phyloP scores from a whole-genome alignment of 768 basidiomycete species.

The Suillus spraguei region DNA sequence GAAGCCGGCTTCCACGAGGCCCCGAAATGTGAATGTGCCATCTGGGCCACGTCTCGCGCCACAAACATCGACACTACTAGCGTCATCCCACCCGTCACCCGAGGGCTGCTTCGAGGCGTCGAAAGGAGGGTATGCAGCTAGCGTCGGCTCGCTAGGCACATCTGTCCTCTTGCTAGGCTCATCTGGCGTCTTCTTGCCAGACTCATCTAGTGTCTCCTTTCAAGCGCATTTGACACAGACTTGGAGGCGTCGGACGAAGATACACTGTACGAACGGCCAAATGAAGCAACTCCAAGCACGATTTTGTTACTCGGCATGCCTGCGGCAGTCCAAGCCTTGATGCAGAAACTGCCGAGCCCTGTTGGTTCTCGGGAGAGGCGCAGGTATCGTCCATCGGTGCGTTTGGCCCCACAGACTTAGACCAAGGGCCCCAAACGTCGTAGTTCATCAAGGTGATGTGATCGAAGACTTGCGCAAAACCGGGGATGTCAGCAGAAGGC shows the following conservation, averaged over 20 bases:
- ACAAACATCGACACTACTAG: slow-evolving; percentile 52
- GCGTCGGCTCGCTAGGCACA: too few species aligned
- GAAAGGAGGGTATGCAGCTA: slow-evolving; percentile 55
- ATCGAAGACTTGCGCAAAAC: slow-evolving; percentile 70
- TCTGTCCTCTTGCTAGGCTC: too few species aligned
- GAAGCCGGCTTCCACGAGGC: slow-evolving; percentile 58
- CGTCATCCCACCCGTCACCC: slow-evolving; percentile 63
- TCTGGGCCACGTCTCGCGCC: slow-evolving; percentile 48
- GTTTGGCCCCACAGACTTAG: slow-evolving; percentile 68
- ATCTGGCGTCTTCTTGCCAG: too few species aligned
- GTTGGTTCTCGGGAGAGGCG: slow-evolving; percentile 54
- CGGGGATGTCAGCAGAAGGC: slow-evolving; percentile 71
- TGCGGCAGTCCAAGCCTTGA: slow-evolving; percentile 72
- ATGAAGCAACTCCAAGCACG: slow-evolving; percentile 79
- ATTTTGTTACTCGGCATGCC: too few species aligned
- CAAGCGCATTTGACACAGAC: too few species aligned
- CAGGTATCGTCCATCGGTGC: slow-evolving; percentile 83
- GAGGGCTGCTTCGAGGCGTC: slow-evolving; percentile 43
- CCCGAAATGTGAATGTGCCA: slow-evolving; percentile 63
- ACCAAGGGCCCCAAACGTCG: slow-evolving; percentile 58
- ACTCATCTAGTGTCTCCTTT: too few species aligned
- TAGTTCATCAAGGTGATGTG: slow-evolving; percentile 69
- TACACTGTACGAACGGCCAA: slow-evolving; percentile 73
- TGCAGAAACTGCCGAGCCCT: slow-evolving; percentile 77
- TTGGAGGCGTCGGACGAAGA: slow-evolving; percentile 41